Evolutionary conservation across 2,329 filamentous ascomycete species (phyloP).

Genomic region (Pyrenochaeta sp.): DNA sequence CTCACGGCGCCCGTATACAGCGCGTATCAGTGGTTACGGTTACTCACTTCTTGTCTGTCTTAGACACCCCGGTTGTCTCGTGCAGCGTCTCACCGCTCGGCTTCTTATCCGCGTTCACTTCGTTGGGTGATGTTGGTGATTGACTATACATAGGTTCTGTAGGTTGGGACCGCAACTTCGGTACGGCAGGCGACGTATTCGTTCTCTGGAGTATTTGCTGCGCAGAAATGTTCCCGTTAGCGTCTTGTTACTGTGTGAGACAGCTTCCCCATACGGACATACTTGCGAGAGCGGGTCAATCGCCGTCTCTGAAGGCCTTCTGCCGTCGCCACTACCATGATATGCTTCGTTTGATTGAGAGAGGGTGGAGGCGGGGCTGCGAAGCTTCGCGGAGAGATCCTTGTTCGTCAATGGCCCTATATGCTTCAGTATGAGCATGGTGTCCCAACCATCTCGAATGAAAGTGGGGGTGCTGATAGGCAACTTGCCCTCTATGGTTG

Average conservation of each 20-base stretch:
- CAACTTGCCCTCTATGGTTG: slow-evolving; percentile 37
- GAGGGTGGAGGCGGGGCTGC: slow-evolving; percentile 31
- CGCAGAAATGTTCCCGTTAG: slow-evolving; percentile 14
- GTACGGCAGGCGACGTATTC: slow-evolving; percentile 68
- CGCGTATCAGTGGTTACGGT: background rate
- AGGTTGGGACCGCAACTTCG: slow-evolving; percentile 62
- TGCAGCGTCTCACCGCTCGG: slow-evolving; percentile 33
- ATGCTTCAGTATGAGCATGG: slow-evolving; percentile 25
- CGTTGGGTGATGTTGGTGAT: slow-evolving; percentile 53
- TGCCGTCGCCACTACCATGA: slow-evolving; percentile 26
- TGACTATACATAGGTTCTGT: slow-evolving; percentile 41
- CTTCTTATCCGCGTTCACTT: slow-evolving; percentile 58
- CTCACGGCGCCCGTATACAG: background rate
- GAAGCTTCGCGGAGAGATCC: slow-evolving; percentile 38
- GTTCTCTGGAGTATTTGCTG: slow-evolving; percentile 71
- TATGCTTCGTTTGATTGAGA: slow-evolving; percentile 25
- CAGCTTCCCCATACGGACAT: slow-evolving; percentile 42
- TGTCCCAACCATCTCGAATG: background rate
- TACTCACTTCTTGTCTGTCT: slow-evolving; percentile 51
- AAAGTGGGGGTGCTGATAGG: background rate
- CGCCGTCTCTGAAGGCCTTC: slow-evolving; percentile 47
- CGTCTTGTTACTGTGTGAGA: slow-evolving; percentile 3
- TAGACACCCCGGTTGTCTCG: slow-evolving; percentile 28
- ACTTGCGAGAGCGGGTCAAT: slow-evolving; percentile 76
- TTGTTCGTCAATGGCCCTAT: slow-evolving; percentile 34